Evolutionary conservation across 2,329 filamentous ascomycete genomes (phyloP).

Genomic region (Lomentospora prolificans): DNA sequence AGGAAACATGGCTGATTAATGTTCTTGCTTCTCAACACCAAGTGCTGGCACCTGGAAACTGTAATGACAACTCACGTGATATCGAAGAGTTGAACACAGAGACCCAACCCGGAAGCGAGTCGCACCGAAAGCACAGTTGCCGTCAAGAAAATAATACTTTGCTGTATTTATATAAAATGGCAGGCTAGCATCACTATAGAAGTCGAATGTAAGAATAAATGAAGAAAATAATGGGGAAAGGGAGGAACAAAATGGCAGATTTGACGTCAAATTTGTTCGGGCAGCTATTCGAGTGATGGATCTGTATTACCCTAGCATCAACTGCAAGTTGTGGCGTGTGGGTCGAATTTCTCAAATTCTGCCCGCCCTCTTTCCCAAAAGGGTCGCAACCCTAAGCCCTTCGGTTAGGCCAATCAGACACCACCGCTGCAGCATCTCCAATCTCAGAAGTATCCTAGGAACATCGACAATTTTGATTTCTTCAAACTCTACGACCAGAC

Average conservation of each 20-base stretch:
- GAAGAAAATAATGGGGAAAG: neutral
- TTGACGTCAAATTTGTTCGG: neutral
- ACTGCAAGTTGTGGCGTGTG: neutral
- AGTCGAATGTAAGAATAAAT: too few relatives aligned
- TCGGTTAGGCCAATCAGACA: slow-evolving; percentile 4
- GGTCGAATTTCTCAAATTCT: neutral
- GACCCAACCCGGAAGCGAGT: too few relatives aligned
- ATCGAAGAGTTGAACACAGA: too few relatives aligned
- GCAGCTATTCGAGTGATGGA: too few relatives aligned
- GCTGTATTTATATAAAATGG: too few relatives aligned
- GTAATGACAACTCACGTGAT: too few relatives aligned
- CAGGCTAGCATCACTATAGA: too few relatives aligned
- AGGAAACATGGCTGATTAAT: too few relatives aligned
- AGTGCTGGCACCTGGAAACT: too few relatives aligned
- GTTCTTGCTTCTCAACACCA: too few relatives aligned
- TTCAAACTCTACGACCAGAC: slow-evolving; percentile 18
- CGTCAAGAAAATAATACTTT: too few relatives aligned
- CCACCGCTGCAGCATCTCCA: neutral
- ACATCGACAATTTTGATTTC: slow-evolving; percentile 33
- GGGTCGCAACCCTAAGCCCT: slow-evolving; percentile 6
- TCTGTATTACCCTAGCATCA: neutral
- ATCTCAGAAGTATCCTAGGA: slow-evolving; percentile 6
- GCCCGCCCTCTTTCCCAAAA: neutral
- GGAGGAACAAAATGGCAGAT: neutral
- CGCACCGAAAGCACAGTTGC: too few relatives aligned